Base-by-base conservation (phyloP, 2,329 filamentous ascomycete genomes). In the Davidsoniella virescens region DNA sequence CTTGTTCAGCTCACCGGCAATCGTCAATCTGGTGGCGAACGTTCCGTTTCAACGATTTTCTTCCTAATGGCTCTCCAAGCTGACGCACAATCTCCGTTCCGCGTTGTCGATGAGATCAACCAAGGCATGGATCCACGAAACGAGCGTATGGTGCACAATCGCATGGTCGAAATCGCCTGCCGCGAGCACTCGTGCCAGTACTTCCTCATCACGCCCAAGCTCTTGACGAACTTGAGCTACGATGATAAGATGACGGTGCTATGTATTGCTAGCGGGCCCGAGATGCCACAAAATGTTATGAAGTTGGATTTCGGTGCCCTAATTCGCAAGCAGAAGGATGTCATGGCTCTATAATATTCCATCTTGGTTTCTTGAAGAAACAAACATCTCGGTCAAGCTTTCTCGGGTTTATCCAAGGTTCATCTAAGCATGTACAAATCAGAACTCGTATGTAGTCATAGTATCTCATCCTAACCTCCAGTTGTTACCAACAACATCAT, bases 41-140 rank as follows among this genome's bases (percentile, higher is more conserved):
- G 92, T 53, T 87, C 92, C 20, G 90, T 98, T 18, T 94, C 87
- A 18, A 98, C 92, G 12, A 94, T 96, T 61, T 98, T 96, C 73
- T 98, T 93, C 67, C 85, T 98, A 51, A 96, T 98, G 88, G 87
- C 92, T 4, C 76, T 98, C 23, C 92, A 98, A 64, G 85, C 85
- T 46, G 80, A 98, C 59, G 90, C 92, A 14, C 84, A 87, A 59
- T 87, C 88, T 3, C 92, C 92, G 1, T 98, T 98, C 75, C 87
- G 92, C 48, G 90, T 98, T 46, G 92, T 98, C 53, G 92, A 98
- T 65, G 92, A 98, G 68, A 98, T 98, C 72, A 98, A 98, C 62
- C 92, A 98, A 67, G 92, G 92, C 57, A 98, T 98, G 92, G 92
- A 98, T 64, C 92, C 90, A 41, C 82, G 92, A 59, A 98, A 98